Evolutionary conservation across 768 basidiomycete species (phyloP).

Genomic region (Chlorophyllum brunneum): DNA sequence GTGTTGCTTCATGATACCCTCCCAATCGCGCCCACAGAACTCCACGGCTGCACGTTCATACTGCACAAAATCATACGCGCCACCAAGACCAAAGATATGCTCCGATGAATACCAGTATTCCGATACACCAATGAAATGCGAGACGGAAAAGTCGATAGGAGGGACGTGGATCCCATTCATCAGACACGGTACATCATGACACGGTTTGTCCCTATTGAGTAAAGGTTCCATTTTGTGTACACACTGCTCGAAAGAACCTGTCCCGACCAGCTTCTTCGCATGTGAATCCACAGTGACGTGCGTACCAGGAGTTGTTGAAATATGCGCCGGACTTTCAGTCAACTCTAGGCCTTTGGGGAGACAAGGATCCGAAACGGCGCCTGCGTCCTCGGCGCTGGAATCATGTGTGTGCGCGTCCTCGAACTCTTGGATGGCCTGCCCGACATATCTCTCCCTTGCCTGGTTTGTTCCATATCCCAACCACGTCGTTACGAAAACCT

Average conservation of each 20-base stretch:
- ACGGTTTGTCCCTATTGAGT: constrained; percentile 81
- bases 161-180: constrained; percentile 96
- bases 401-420: constrained; percentile 34
- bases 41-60: constrained; percentile 90
- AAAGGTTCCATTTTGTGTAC: constrained; percentile 68
- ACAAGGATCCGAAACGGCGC: constrained; percentile 79
- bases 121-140: constrained; percentile 94
- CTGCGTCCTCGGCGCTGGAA: constrained; percentile 25
- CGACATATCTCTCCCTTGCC: constrained; percentile 91
- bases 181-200: constrained; percentile 80
- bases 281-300: constrained; percentile 45
- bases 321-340: constrained; percentile 50
- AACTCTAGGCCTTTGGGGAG: constrained; percentile 74
- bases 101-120: constrained; percentile 99
- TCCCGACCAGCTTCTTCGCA: constrained; percentile 72
- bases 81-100: constrained; percentile 92
- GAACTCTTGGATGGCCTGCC: constrained; percentile 56
- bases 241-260: constrained; percentile 88
- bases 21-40: constrained; percentile 83
- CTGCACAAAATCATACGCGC: constrained; percentile 92
- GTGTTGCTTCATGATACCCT: constrained; percentile 67
- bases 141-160: constrained; percentile 88
- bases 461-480: constrained; percentile 97
- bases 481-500: constrained; percentile 98
- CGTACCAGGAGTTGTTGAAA: constrained; percentile 25